These are phyloP conservation scores for Populus hybrid DNA, from an alignment of 441 rosid species.

Conservation along the genomic window DNA sequence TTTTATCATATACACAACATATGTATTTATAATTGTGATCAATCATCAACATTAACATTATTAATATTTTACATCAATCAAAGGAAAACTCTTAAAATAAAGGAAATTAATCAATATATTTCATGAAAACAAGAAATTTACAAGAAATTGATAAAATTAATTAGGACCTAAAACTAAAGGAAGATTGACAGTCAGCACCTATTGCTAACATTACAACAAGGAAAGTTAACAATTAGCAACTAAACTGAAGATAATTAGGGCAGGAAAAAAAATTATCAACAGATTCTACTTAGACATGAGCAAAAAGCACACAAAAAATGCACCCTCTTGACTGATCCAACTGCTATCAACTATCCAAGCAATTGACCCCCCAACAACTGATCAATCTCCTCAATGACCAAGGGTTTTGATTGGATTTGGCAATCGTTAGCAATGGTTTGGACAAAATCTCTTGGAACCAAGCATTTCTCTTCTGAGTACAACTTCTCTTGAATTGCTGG, in stretches of 20 bases:
- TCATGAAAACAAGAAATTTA: constrained; percentile 16
- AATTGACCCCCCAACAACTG: constrained; percentile 22
- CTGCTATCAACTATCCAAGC: not conserved
- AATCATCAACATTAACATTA: too few relatives aligned
- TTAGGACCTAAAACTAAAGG: constrained; percentile 9
- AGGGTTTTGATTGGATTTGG: constrained; percentile 31
- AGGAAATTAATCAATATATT: not conserved
- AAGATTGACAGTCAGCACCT: not conserved
- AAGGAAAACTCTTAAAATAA: too few relatives aligned
- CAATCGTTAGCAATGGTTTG: constrained; percentile 30
- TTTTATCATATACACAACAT: not conserved
- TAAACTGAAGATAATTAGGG: not conserved
- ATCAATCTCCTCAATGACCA: constrained; percentile 28
- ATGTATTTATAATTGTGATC: too few relatives aligned
- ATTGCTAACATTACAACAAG: too few relatives aligned
- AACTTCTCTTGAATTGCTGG: constrained; percentile 60
- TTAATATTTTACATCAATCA: not conserved
- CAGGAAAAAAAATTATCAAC: not conserved
- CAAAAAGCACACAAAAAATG: not conserved
- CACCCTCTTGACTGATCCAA: not conserved
- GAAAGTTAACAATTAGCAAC: constrained; percentile 2
- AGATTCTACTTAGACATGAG: not conserved
- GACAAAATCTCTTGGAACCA: constrained; percentile 48
- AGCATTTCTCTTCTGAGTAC: constrained; percentile 48
- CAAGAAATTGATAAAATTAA: constrained; percentile 26